Evolutionary conservation across 164 flowering plant species (phyloP), one percentile per base, ranked within the genome.

Genomic region (Aristolochia californica): DNA sequence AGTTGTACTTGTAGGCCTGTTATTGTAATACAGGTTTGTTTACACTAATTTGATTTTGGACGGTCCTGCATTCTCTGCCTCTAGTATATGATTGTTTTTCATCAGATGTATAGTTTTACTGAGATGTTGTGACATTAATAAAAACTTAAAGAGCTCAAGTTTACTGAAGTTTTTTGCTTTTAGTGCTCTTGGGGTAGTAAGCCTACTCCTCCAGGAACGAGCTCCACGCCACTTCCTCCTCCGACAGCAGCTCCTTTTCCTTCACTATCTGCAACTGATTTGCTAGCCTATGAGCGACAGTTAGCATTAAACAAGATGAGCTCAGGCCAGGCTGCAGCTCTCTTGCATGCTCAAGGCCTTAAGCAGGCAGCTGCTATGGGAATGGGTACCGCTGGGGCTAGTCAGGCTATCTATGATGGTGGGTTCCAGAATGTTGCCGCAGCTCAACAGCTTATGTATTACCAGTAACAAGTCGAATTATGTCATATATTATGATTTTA

Each of bases 101-200:
- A n/a, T n/a, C n/a, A n/a, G n/a, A n/a, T n/a, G n/a, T n/a, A n/a
- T n/a, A n/a, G n/a, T n/a, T n/a, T n/a, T n/a, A n/a, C n/a, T n/a
- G n/a, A n/a, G n/a, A n/a, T n/a, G n/a, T n/a, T n/a, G n/a, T n/a
- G n/a, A n/a, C n/a, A n/a, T n/a, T n/a, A n/a, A n/a, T n/a, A n/a
- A n/a, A n/a, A n/a, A n/a, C n/a, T n/a, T n/a, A n/a, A n/a, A n/a
- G n/a, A n/a, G n/a, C n/a, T n/a, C n/a, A n/a, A n/a, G n/a, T n/a
- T n/a, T n/a, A n/a, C n/a, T n/a, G n/a, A n/a, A n/a, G n/a, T n/a
- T n/a, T 28, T 26, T 21, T 45, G 21, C 30, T 48, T 69, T 67
- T 65, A 93, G 99, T 93, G 99, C 61, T 89, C 88, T 11, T 93
- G 99, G 99, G n/a, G n/a, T n/a, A n/a, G n/a, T n/a, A n/a, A n/a